These are phyloP conservation scores for Carex littledalei DNA, from an alignment of 176 grass and related monocot genomes.

Conservation along the genomic window DNA sequence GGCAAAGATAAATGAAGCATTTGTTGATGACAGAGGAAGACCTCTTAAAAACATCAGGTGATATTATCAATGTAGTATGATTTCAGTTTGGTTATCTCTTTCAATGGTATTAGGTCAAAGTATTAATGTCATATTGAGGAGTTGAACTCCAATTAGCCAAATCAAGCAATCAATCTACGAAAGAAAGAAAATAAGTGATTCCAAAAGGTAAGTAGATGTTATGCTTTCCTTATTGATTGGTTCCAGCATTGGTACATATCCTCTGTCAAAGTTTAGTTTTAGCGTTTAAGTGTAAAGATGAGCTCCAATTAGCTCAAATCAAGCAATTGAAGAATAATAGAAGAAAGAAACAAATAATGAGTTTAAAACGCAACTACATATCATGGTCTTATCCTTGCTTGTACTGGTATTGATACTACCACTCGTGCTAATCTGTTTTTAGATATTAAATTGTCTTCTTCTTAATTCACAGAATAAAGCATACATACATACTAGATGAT, in stretches of 20 bases:
- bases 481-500: conserved; percentile 94
- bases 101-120: conserved; percentile 1
- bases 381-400: background rate
- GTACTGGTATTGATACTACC: background rate
- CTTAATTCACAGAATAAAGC: conserved; percentile 69
- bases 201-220: background rate
- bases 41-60: conserved; percentile 96
- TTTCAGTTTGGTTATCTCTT: background rate
- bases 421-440: background rate
- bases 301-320: background rate
- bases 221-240: background rate
- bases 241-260: background rate
- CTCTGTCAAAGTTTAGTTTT: background rate
- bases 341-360: background rate
- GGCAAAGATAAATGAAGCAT: conserved; percentile 94
- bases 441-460: background rate
- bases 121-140: background rate
- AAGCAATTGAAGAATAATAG: background rate
- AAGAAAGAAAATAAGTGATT: background rate
- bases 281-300: background rate
- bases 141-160: background rate
- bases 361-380: background rate
- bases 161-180: background rate
- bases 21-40: conserved; percentile 77
- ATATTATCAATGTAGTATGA: background rate